Conservation (phyloP, 1,284 basidiomycete genomes). For the Malassezia psittaci region DNA sequence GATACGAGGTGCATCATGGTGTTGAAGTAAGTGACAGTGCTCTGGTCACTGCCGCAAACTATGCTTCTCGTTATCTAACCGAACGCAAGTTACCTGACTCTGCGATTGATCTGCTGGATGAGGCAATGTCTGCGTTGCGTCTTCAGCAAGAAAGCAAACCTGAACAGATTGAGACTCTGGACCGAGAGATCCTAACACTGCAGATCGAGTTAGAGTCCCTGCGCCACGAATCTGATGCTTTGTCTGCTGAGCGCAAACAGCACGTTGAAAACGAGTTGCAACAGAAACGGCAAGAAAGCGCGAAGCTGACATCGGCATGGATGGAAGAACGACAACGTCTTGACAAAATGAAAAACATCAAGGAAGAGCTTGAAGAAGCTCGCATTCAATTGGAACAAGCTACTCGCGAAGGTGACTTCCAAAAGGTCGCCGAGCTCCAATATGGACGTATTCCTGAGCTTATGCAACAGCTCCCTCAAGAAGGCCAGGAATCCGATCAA, state of each 20-base stretch:
- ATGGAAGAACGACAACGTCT: constrained; percentile 65
- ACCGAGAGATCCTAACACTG: constrained; percentile 71
- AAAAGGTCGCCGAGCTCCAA: constrained; percentile 67
- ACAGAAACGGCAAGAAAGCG: constrained; percentile 14
- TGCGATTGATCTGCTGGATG: constrained; percentile 37
- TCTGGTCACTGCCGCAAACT: constrained; percentile 74
- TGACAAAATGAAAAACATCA: constrained; percentile 65
- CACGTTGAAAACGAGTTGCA: constrained; percentile 55
- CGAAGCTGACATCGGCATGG: constrained; percentile 62
- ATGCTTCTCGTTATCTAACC: constrained; percentile 78
- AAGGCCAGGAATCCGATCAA: constrained; percentile 52
- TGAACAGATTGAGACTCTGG: constrained; percentile 69
- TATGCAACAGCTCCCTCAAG: constrained; percentile 63
- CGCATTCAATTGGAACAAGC: constrained; percentile 77
- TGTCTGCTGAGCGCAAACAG: constrained; percentile 62
- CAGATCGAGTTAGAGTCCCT: constrained; percentile 76
- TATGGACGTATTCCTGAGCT: constrained; percentile 76
- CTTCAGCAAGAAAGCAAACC: constrained; percentile 85
- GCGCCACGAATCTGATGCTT: constrained; percentile 74
- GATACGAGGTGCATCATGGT: constrained; percentile 53
- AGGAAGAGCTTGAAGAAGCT: constrained; percentile 69
- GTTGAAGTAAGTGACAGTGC: constrained; percentile 75
- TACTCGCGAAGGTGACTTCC: constrained; percentile 69
- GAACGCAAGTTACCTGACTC: constrained; percentile 37
- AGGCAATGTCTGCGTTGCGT: constrained; percentile 60